Base-by-base conservation (phyloP, 345 rosid species). In the Citrus australasica region DNA sequence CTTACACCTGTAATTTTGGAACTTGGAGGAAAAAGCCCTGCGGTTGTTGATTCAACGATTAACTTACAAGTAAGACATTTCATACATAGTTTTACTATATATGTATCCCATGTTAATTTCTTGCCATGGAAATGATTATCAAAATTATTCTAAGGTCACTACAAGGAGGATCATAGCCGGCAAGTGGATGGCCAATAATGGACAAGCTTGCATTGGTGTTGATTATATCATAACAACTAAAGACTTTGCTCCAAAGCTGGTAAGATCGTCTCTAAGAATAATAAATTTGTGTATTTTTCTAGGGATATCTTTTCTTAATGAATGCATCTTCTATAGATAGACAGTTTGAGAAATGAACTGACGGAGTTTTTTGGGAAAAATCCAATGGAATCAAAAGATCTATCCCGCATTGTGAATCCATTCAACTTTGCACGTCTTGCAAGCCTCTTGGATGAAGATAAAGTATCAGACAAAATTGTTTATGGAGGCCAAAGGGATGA, bases 21-120 rank as follows among this genome's bases (percentile, higher is more conserved):
- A 73, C 92, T 87, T 46, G 90, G 90, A 74, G 92, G 92, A 33
- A 89, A 89, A 75, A 85, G 90, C 79, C 92, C 92, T 0, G 90
- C 88, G 2, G 78, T 89, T n/a, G 86, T 87, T 28, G 92, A 89
- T 81, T 80, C 90, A 3, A 83, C 79, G 42, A 65, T 84, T 61
- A 73, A 84, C 71, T 78, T 87, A 61, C 78, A 84, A 42, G 92
- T 86, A 76, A 67, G 78, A 24, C n/a, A 25, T 48, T 40, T 69
- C 58, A 28, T 28, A 22, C 13, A 22, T 60, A 75, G 21, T 25
- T 71, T 5, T 22, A 37, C 11, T 7, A 9, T 56, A 24, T 22
- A 28, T 56, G 42, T 9, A 38, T 21, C 63, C 2, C 22, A 13
- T 30, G 33, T 25, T 53, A 38, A 24, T 56, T 13, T 76, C 56